Evolutionary conservation across 208 protist species (phyloP), one percentile per base, ranked within the genome.

Genomic region (Plasmodiophora brassicae): DNA sequence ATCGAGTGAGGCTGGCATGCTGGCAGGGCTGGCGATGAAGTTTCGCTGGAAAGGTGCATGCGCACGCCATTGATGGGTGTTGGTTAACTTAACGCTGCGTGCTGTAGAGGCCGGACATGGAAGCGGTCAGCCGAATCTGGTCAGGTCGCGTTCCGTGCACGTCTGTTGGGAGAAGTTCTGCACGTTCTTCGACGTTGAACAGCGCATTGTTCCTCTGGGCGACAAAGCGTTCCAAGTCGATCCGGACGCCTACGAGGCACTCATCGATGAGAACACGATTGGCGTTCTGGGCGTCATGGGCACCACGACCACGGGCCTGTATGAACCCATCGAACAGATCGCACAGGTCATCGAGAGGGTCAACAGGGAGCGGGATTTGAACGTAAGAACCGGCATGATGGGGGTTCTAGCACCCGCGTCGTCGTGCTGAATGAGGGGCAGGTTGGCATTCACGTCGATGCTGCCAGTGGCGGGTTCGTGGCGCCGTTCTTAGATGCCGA

Each of bases 111-210:
- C n/a, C n/a, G n/a, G n/a, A n/a, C n/a, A n/a, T n/a, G n/a, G n/a
- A n/a, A n/a, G n/a, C 1, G 45, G 41, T 88, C 43, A 65, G 20
- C 85, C 85, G 20, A 88, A 88, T 85, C 72, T 88, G 41, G 46
- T 88, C 22, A 78, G 32, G n/a, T 88, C 39, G 8, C 35, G 1
- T 65, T 45, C 85, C n/a, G 41, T 22, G 39, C 85, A 88, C 46
- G 35, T 88, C 45, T 35, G 14, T n/a, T 88, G 85, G 85, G 22
- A 88, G 43, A 88, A 71, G 38, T 88, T 88, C 43, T 71, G 60
- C 5, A 36, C 0, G 38, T 84, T 25, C 0, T 88, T 71, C 39
- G 45, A 88, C 28, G 46, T 88, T 5, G 85, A 88, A 85, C 5
- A 46, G 0, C 60, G 85, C 14, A 10, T 25, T 14, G 32, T 88